Evolutionary conservation across 306 rosid species (phyloP), one percentile per base, ranked within the genome.

Genomic region (Quercus variabilis): DNA sequence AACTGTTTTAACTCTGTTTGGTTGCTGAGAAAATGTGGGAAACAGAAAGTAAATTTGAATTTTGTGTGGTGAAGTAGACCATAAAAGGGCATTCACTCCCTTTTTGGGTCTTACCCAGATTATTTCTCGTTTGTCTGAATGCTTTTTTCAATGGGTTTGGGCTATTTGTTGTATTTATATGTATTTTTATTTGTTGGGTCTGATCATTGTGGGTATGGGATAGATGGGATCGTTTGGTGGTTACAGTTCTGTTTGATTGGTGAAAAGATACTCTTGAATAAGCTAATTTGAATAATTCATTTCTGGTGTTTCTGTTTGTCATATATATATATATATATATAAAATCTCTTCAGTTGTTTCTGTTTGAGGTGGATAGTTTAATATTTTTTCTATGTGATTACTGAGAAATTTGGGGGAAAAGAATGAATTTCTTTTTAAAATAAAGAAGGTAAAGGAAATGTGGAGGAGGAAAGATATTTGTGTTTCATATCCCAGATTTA

Each of bases 141-240:
- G 35, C 17, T 5, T 33, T 33, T 33, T 31, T 18, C 25, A 65
- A 28, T 18, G 15, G 7, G 43, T 64, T 28, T 56, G 75, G 83
- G 17, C 76, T 63, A 13, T n/a, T 71, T 56, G 13, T 17, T 17
- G 21, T 52, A 31, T 13, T 2, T 49, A 49, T 49, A 49, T 49
- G 54, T 49, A 49, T 52, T 54, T 74, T 30, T 21, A 6, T 15
- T 31, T 43, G 30, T 73, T 84, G 46, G 71, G 75, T 74, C 3
- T 81, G 74, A 26, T 75, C 31, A 20, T 28, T 13, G 59, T 51
- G 80, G 72, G 21, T 58, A 46, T 69, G 46, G 65, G 31, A 25
- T 41, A 31, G 28, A 68, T 77, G 56, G 54, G 54, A 55, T 67
- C 25, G 55, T 31, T 64, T 65, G 7, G 21, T 52, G 46, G 46